Conservation (phyloP, 2,329 filamentous ascomycete species). For the Penicillium verrucosum region DNA sequence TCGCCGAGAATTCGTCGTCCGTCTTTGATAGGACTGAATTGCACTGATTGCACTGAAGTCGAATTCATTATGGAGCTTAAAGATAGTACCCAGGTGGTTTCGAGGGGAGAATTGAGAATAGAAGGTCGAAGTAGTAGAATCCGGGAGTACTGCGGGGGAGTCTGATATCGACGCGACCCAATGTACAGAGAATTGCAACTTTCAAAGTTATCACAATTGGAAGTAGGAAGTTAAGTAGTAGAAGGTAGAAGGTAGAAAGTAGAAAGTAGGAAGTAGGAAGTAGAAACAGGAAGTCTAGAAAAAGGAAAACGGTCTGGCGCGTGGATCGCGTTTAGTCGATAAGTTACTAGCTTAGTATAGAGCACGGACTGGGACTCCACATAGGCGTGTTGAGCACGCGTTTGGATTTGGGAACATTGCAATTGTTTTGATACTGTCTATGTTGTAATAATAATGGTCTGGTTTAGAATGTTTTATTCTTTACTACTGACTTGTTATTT, state of each 20-base stretch:
- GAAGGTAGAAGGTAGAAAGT: background rate
- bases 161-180: background rate
- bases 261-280: background rate
- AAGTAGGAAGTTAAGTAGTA: background rate
- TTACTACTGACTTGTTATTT: background rate
- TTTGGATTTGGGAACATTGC: background rate
- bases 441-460: too few species aligned
- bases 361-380: slow-evolving; percentile 27
- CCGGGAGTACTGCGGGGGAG: background rate
- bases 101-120: background rate
- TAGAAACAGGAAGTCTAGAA: background rate
- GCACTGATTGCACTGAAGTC: slow-evolving; percentile 20
- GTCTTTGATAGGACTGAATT: slow-evolving; percentile 35
- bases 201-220: background rate
- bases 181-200: background rate
- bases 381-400: slow-evolving; percentile 25
- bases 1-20: slow-evolving; percentile 41
- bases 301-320: slow-evolving; percentile 20
- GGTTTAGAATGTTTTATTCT: background rate
- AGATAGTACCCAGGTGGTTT: background rate
- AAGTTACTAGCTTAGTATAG: slow-evolving; percentile 26
- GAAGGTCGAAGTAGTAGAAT: background rate
- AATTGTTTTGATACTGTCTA: background rate
- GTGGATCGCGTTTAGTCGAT: slow-evolving; percentile 28
- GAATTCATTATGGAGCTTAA: slow-evolving; percentile 22